Conservation (phyloP, 1,284 basidiomycete species). For the Termitomyces sp. region DNA sequence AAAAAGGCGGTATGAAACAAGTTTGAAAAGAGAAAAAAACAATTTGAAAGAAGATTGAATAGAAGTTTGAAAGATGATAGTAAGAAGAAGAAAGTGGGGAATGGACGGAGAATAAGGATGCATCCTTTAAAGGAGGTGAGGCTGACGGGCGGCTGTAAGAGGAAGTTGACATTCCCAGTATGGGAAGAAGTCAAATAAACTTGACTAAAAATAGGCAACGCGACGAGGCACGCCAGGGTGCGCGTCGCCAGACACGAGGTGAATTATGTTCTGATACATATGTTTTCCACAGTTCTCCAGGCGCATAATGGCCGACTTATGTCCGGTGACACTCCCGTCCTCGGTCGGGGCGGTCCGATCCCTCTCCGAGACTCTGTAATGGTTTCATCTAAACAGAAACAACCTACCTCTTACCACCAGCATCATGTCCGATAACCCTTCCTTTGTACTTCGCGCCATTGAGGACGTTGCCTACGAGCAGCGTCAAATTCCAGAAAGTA, state of each 20-base stretch:
- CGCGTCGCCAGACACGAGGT: not conserved
- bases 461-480: constrained; percentile 75
- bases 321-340: constrained; percentile 9
- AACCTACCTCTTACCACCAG: not conserved
- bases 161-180: constrained; percentile 4
- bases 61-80: constrained; percentile 12
- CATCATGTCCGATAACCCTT: constrained; percentile 68
- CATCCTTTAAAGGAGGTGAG: constrained; percentile 9
- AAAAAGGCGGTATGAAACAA: constrained; percentile 9
- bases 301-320: not conserved
- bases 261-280: not conserved
- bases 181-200: not conserved
- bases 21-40: constrained; percentile 16
- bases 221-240: not conserved
- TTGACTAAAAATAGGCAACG: not conserved
- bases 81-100: constrained; percentile 12
- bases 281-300: not conserved
- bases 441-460: constrained; percentile 73
- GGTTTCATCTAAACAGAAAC: not conserved
- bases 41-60: constrained; percentile 18
- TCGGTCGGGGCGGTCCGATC: constrained; percentile 18
- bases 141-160: constrained; percentile 9
- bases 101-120: not conserved
- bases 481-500: constrained; percentile 73
- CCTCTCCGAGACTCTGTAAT: constrained; percentile 3